phyloP scores from a whole-genome alignment of 139 green algal genomes.

The Diplosphaera chodatii region DNA sequence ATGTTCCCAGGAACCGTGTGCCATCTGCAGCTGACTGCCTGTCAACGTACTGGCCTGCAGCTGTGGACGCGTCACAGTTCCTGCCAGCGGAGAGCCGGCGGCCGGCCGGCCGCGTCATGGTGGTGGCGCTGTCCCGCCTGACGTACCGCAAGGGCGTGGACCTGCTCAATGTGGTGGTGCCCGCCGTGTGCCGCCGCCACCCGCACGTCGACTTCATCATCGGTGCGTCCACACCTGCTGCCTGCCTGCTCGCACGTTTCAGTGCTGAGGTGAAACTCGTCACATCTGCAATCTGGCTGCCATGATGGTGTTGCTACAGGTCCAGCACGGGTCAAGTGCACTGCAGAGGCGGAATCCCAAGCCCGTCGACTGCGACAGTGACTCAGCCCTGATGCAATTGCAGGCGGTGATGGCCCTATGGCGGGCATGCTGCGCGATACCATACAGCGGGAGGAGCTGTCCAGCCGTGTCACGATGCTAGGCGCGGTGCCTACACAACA shows the following conservation, averaged over 20 bases:
- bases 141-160: constrained; percentile 95
- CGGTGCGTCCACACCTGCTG: constrained; percentile 32
- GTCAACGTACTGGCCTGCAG: too few species aligned
- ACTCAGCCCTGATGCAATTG: constrained; percentile 10
- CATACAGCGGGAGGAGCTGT: constrained; percentile 53
- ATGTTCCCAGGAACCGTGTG: too few species aligned
- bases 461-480: constrained; percentile 63
- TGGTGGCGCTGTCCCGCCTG: constrained; percentile 81
- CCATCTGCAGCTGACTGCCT: too few species aligned
- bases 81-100: constrained; percentile 27
- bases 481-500: constrained; percentile 68
- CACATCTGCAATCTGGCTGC: too few species aligned
- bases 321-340: too few species aligned
- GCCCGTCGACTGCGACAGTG: too few species aligned
- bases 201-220: constrained; percentile 68
- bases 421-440: constrained; percentile 66
- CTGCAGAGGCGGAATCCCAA: too few species aligned
- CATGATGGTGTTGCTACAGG: too few species aligned
- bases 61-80: constrained; percentile 79
- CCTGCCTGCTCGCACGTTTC: too few species aligned
- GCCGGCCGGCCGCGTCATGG: constrained; percentile 22
- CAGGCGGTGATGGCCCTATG: constrained; percentile 89
- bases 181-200: constrained; percentile 59
- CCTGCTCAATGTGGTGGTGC: constrained; percentile 81
- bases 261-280: too few species aligned